Base-by-base conservation (phyloP, 2,329 filamentous ascomycete species). In the Leptographium wingfieldii region DNA sequence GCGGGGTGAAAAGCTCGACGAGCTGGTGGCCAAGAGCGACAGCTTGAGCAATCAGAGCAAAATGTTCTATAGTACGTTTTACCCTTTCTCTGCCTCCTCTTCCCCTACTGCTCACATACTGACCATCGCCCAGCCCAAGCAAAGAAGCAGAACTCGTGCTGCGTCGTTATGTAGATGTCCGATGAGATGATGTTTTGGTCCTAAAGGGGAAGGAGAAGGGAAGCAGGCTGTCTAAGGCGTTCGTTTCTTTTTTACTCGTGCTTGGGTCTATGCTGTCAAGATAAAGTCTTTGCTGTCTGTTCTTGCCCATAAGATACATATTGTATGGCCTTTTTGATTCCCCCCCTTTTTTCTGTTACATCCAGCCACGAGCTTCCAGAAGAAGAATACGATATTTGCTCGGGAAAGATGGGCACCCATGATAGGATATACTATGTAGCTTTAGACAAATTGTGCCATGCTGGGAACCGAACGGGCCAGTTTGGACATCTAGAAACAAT, bases 1-100 rank as follows among this genome's bases (percentile, higher is more conserved):
- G 78, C 83, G 94, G 63, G 94, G 92, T 51, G 92, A 97, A 83
- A 97, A 96, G 81, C 90, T 99, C 66, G 92, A 97, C 70, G 89
- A 88, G 68, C 75, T 99, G 67, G 92, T 97, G 54, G 86, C 86
- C 65, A 97, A 97, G 83, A 95, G 90, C 69, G 90, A 96, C 68
- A 90, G 86, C 14, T 74, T 99, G 69, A 95, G 90, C 74, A 83
- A 84, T 56, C 88, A 94, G 79, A 96, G 90, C 77, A 97, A 96
- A 81, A 92, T 95, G 87, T 99, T 99, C 73, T 97, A 97, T 73
- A 90, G 87, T 64, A 16, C 10, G 61, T 60, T 22, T 19, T n/a
- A n/a, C 19, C 43, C 14, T 22, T 46, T 19, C 16, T 46, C 12
- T 46, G 4, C 5, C 38, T 40, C 14, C 2, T 5, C 9, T 16